Percentiles rank a stretch among this genome's conserved stretches.
phyloP scores from a whole-genome alignment of 2,329 filamentous ascomycete species.

The Colletotrichum sp. region DNA sequence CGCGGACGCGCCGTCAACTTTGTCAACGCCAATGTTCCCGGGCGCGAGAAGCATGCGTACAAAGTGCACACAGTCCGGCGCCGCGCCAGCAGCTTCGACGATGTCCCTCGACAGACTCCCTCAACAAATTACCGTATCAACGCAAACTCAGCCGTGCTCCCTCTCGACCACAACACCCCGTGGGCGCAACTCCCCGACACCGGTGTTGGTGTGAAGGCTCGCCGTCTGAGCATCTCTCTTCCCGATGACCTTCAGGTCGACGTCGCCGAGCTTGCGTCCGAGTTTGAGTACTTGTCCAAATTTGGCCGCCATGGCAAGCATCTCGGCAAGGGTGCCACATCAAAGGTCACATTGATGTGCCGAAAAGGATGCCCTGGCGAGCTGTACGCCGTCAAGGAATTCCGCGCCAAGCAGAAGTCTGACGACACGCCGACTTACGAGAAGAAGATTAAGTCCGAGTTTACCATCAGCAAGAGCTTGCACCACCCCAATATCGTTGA shows the following conservation, averaged over 20 bases:
- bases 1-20: slow-evolving; percentile 56
- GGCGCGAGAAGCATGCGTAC: slow-evolving; percentile 29
- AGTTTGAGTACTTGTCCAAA: slow-evolving; percentile 74
- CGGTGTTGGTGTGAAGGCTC: slow-evolving; percentile 78
- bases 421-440: slow-evolving; percentile 79
- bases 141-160: slow-evolving; percentile 26
- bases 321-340: slow-evolving; percentile 82
- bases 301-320: slow-evolving; percentile 76
- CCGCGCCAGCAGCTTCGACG: slow-evolving; percentile 57
- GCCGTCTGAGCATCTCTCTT: slow-evolving; percentile 76
- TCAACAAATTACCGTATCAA: slow-evolving; percentile 22
- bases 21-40: slow-evolving; percentile 32
- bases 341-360: slow-evolving; percentile 81
- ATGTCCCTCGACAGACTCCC: slow-evolving; percentile 30
- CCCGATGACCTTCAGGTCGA: slow-evolving; percentile 79
- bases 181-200: slow-evolving; percentile 70
- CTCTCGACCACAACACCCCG: slow-evolving; percentile 48
- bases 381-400: slow-evolving; percentile 87
- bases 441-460: slow-evolving; percentile 91
- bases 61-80: slow-evolving; percentile 27
- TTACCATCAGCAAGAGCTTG: slow-evolving; percentile 82
- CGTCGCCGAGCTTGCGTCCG: slow-evolving; percentile 69
- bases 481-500: slow-evolving; percentile 89
- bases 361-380: slow-evolving; percentile 69
- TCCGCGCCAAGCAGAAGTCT: slow-evolving; percentile 71